Evolutionary conservation across 495 filamentous ascomycete genomes (phyloP).

Genomic region (Penicillium riverlandense): DNA sequence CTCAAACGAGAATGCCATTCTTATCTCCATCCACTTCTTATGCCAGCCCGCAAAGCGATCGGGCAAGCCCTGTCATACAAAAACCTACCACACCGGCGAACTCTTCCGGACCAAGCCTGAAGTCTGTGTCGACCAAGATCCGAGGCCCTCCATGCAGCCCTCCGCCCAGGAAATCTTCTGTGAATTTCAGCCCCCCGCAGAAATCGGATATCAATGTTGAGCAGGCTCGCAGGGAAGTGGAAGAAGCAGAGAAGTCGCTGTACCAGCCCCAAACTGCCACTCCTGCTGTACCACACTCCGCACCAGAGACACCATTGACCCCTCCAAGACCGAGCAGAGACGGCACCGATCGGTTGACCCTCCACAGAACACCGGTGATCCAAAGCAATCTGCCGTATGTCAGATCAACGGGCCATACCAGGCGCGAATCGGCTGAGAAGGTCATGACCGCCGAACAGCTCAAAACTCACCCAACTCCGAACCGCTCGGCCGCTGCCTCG

Average conservation of each 20-base stretch:
- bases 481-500: conserved; percentile 25
- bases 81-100: conserved; percentile 33
- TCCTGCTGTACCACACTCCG: background rate
- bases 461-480: conserved; percentile 5
- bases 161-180: conserved; percentile 57
- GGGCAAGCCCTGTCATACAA: conserved; percentile 53
- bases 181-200: conserved; percentile 35
- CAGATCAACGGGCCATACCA: conserved; percentile 32
- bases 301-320: conserved; percentile 6
- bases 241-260: conserved; percentile 18
- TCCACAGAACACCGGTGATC: conserved; percentile 60
- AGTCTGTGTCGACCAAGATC: background rate
- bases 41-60: conserved; percentile 56
- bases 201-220: conserved; percentile 17
- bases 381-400: conserved; percentile 63
- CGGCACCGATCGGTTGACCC: conserved; percentile 61
- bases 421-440: conserved; percentile 35
- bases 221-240: conserved; percentile 15
- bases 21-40: conserved; percentile 34
- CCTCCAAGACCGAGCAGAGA: conserved; percentile 68
- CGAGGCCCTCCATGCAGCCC: conserved; percentile 48
- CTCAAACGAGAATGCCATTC: conserved; percentile 60
- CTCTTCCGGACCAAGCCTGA: background rate
- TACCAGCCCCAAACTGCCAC: conserved; percentile 5
- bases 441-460: conserved; percentile 1